Evolutionary conservation across 2,329 filamentous ascomycete genomes (phyloP).

Genomic region (Elsinoe ampelina): DNA sequence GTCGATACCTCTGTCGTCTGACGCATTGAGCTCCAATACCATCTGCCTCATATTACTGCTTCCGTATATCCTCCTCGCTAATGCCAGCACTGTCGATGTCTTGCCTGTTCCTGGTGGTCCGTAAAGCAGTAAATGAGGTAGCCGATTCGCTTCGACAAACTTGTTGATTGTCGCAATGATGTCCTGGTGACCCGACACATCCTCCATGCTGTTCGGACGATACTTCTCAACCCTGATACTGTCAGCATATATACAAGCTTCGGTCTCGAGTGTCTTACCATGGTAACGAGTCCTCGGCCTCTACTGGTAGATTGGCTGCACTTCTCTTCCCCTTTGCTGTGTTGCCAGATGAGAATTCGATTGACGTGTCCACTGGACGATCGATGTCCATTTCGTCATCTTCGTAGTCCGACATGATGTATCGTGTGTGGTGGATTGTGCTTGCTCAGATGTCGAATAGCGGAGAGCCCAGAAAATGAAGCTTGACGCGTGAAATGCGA

Average conservation of each 20-base stretch:
- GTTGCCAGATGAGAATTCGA: constrained; percentile 63
- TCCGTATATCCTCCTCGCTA: constrained; percentile 89
- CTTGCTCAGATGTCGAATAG: background rate
- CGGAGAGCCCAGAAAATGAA: background rate
- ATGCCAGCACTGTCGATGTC: constrained; percentile 89
- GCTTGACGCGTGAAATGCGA: constrained; percentile 4
- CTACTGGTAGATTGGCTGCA: constrained; percentile 84
- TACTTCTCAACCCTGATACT: constrained; percentile 84
- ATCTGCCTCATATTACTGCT: constrained; percentile 90
- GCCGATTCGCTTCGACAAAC: constrained; percentile 87
- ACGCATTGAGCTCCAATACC: constrained; percentile 96
- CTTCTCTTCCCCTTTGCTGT: constrained; percentile 78
- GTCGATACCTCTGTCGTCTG: constrained; percentile 94
- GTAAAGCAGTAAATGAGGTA: constrained; percentile 93
- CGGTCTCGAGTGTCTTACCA: constrained; percentile 49
- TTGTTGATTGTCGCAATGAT: constrained; percentile 97
- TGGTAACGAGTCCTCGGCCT: constrained; percentile 86
- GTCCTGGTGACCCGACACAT: constrained; percentile 94
- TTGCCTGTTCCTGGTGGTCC: constrained; percentile 95
- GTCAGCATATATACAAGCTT: background rate
- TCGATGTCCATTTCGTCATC: constrained; percentile 59
- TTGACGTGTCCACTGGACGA: constrained; percentile 40
- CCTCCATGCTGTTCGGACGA: constrained; percentile 74
- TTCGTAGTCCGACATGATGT: constrained; percentile 47
- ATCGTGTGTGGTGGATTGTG: background rate